These are phyloP conservation scores for Dactylellina sp. DNA, from an alignment of 2,329 filamentous ascomycete species.

Conservation along the genomic window DNA sequence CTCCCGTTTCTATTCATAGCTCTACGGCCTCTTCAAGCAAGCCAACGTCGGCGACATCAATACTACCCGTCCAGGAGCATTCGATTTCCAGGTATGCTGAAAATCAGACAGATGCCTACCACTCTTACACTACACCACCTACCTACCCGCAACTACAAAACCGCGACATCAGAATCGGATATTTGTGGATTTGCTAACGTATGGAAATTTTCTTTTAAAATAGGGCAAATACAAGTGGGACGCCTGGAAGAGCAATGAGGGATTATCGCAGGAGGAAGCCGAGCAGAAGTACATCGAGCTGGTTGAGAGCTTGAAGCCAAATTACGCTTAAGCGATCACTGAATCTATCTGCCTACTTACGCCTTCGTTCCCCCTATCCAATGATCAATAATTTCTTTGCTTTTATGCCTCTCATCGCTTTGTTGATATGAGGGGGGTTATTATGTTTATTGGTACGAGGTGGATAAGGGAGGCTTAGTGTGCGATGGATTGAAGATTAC, in stretches of 20 bases:
- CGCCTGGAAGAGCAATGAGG: slow-evolving; percentile 55
- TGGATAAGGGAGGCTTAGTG: too few relatives aligned
- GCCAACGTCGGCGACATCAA: slow-evolving; percentile 55
- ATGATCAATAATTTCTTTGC: too few relatives aligned
- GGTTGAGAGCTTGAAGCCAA: slow-evolving; percentile 37
- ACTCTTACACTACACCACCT: not conserved
- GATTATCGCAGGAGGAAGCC: slow-evolving; percentile 52
- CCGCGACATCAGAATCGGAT: too few relatives aligned
- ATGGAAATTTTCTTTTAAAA: not conserved
- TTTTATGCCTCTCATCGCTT: too few relatives aligned
- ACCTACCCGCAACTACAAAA: too few relatives aligned
- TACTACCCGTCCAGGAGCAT: slow-evolving; percentile 43
- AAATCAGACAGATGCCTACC: too few relatives aligned
- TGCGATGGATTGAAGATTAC: too few relatives aligned
- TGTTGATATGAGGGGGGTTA: too few relatives aligned
- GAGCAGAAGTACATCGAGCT: slow-evolving; percentile 50
- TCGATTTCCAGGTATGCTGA: slow-evolving; percentile 49
- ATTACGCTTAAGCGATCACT: slow-evolving; percentile 22
- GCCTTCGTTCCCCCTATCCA: too few relatives aligned
- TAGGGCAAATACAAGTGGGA: slow-evolving; percentile 57
- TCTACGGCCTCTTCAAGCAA: slow-evolving; percentile 58
- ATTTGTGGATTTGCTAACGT: too few relatives aligned
- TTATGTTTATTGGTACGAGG: too few relatives aligned
- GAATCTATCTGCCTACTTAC: too few relatives aligned
- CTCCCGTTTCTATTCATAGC: slow-evolving; percentile 27